Percentiles rank a stretch among this genome's conserved stretches.
phyloP scores from a whole-genome alignment of 768 basidiomycete genomes.

The Pulveroboletus sp. region DNA sequence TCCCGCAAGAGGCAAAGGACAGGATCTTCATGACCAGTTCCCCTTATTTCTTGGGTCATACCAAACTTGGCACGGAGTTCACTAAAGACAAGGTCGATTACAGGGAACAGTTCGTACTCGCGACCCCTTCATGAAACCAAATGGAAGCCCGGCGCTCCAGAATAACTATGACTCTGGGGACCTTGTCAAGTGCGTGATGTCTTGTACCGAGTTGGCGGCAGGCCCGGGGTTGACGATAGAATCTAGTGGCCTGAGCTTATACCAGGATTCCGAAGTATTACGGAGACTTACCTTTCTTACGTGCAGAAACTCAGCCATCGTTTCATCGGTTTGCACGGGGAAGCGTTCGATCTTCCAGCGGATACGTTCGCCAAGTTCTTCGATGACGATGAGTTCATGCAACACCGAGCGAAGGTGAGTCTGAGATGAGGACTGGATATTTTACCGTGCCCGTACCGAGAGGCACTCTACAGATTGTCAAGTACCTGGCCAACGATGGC shows the following conservation, averaged over 20 bases:
- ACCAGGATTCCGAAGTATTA: conserved; percentile 61
- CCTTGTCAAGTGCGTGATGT: conserved; percentile 56
- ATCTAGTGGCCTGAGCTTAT: conserved; percentile 72
- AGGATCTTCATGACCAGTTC: conserved; percentile 67
- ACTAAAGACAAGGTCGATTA: conserved; percentile 71
- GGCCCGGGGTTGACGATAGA: not conserved
- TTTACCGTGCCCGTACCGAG: not conserved
- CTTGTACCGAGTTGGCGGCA: not conserved
- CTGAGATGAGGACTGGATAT: not conserved
- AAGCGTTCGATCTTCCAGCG: conserved; percentile 62
- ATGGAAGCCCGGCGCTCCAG: conserved; percentile 62
- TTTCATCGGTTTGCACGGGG: conserved; percentile 60
- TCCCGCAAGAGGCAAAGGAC: conserved; percentile 65
- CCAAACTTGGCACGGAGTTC: conserved; percentile 63
- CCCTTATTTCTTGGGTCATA: conserved; percentile 78
- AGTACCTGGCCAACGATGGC: conserved; percentile 61
- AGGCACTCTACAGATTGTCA: conserved; percentile 46
- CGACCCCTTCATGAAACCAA: conserved; percentile 55
- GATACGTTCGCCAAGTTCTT: conserved; percentile 64
- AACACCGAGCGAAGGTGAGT: conserved; percentile 63
- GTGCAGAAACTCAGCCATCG: conserved; percentile 57
- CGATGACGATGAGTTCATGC: conserved; percentile 56
- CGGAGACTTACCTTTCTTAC: conserved; percentile 56
- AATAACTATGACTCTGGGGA: conserved; percentile 71
- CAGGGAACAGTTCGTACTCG: conserved; percentile 81